Evolutionary conservation across 1,284 basidiomycete genomes (phyloP), one percentile per base, ranked within the genome.

Genomic region (Stereum hirsutum): DNA sequence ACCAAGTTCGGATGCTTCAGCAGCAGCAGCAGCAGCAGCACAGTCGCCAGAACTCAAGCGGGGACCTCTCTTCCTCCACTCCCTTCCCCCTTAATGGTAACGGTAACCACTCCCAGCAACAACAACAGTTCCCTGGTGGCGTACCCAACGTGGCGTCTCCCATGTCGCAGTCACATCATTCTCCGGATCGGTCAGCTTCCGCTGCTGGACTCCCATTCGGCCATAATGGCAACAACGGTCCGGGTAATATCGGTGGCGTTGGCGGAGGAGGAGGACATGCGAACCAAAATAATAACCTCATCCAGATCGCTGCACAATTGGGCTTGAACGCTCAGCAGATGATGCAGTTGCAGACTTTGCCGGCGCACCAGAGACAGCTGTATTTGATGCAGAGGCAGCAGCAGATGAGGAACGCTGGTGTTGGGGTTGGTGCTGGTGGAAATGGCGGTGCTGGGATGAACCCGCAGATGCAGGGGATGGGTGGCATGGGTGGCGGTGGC

Each of bases 331-430:
- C 49, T 7, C 56, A 55, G 44, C 60, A 63, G 44, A 30, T 61
- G 6, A 50, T 55, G 35, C 54, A 47, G 27, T 45, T 64, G 46
- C 53, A 48, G 33, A 52, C 39, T 19, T 23, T n/a, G n/a, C n/a
- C 53, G 30, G 41, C 41, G 12, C 62, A 60, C 26, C 64, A 64
- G 42, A 59, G 57, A 14, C 62, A 64, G 54, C 53, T 57, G 38
- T 55, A 54, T 43, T 51, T 62, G n/a, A 56, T 62, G 57, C 61
- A 61, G 44, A 60, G 52, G 45, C 52, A 53, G 33, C 14, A 57
- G 46, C 58, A 57, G 39, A 41, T 57, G 49, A 50, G 55, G 49
- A 56, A 56, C 19, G 51, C 51, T 6, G 52, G 51, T 6, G 14
- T n/a, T n/a, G n/a, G n/a, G n/a, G n/a, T n/a, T n/a, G n/a, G n/a